These are phyloP conservation scores for Melastoma malabathricum DNA, from an alignment of 345 rosid genomes.

Conservation along the genomic window DNA sequence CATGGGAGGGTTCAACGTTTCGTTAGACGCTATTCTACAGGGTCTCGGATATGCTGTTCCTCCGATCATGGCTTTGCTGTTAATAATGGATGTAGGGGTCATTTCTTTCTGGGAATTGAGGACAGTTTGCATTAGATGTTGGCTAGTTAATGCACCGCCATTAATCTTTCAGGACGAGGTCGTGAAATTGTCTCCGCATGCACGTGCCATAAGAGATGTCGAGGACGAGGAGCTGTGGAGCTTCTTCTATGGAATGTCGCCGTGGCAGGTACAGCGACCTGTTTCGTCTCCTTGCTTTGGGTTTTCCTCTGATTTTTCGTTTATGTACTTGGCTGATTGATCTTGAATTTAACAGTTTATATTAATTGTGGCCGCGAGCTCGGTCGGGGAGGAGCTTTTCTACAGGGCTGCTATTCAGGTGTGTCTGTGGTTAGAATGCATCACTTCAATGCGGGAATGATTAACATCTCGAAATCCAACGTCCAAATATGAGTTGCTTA, in stretches of 20 bases:
- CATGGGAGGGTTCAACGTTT: constrained; percentile 70
- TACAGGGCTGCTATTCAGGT: constrained; percentile 98
- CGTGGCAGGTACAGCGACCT: constrained; percentile 60
- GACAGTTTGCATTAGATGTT: too few relatives aligned
- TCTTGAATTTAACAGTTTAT: constrained; percentile 42
- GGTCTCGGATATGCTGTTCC: constrained; percentile 94
- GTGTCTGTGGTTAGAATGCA: constrained; percentile 2
- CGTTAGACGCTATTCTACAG: constrained; percentile 53
- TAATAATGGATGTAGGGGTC: constrained; percentile 63
- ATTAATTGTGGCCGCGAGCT: constrained; percentile 75
- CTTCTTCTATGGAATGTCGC: constrained; percentile 97
- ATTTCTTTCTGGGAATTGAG: neutral
- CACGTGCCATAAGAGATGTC: constrained; percentile 95
- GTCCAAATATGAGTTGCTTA: too few relatives aligned
- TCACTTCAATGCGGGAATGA: too few relatives aligned
- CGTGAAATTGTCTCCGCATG: constrained; percentile 89
- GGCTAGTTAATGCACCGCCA: neutral
- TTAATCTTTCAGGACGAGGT: constrained; percentile 65
- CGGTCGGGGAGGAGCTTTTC: constrained; percentile 97
- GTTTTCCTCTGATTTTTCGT: neutral
- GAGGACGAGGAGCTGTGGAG: constrained; percentile 93
- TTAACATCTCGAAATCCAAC: too few relatives aligned
- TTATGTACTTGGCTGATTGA: neutral
- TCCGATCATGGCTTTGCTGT: constrained; percentile 92
- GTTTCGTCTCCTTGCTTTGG: neutral